Evolutionary conservation across 2,329 filamentous ascomycete species (phyloP).

Genomic region (Fusarium mexicanum): DNA sequence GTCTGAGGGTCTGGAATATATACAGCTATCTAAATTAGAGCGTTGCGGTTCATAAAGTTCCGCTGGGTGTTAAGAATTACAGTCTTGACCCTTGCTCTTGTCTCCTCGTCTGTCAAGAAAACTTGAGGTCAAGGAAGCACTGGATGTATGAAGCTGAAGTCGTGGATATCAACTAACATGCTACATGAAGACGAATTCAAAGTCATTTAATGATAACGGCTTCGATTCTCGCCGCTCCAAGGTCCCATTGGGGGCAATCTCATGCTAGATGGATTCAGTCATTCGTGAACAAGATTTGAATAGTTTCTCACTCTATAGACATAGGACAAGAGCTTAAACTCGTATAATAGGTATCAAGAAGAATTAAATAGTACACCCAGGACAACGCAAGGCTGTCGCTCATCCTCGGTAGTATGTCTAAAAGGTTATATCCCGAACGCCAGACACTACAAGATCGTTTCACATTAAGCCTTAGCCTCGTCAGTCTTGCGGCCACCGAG

Average conservation of each 20-base stretch:
- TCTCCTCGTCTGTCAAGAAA: neutral
- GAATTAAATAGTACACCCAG: neutral
- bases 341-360: neutral
- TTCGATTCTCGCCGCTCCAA: neutral
- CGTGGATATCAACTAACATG: neutral
- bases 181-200: neutral
- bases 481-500: conserved; percentile 51
- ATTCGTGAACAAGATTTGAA: neutral
- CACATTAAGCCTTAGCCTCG: conserved; percentile 37
- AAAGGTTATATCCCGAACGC: conserved; percentile 33
- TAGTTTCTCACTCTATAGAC: neutral
- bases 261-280: neutral
- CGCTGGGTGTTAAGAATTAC: conserved; percentile 1
- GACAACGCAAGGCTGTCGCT: neutral
- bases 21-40: neutral
- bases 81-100: neutral
- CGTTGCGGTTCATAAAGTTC: neutral
- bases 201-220: neutral
- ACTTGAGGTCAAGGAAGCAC: neutral
- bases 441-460: conserved; percentile 5
- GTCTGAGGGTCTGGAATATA: neutral
- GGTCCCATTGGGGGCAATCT: neutral
- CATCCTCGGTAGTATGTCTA: neutral
- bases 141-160: neutral
- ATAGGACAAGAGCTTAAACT: neutral